Conservation (phyloP, 2,329 filamentous ascomycete species). For the Emericellopsis atlantica region DNA sequence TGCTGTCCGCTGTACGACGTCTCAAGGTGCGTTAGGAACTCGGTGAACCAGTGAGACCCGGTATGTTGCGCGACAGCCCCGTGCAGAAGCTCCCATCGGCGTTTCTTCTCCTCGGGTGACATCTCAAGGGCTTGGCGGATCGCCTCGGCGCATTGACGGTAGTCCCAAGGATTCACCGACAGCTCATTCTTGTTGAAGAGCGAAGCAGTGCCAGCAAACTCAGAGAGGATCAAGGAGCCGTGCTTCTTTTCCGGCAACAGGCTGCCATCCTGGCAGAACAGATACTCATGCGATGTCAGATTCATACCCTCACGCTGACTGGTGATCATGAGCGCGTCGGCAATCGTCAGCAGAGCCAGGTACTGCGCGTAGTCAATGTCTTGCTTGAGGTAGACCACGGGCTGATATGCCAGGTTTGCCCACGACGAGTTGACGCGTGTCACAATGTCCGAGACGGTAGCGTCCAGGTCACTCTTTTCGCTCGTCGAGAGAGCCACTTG, state of each 20-base stretch:
- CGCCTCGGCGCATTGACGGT: constrained; percentile 73
- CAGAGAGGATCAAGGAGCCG: constrained; percentile 81
- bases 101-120: constrained; percentile 57
- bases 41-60: constrained; percentile 74
- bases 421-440: constrained; percentile 86
- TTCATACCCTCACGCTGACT: constrained; percentile 97
- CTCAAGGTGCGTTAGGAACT: constrained; percentile 58
- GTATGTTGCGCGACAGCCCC: constrained; percentile 68
- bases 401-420: constrained; percentile 84
- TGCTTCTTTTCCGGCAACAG: constrained; percentile 60
- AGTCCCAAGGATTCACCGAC: constrained; percentile 91
- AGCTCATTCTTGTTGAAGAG: constrained; percentile 73
- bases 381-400: constrained; percentile 86
- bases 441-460: constrained; percentile 84
- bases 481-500: constrained; percentile 88
- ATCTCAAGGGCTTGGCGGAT: constrained; percentile 79
- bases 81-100: constrained; percentile 63
- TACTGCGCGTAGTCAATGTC: constrained; percentile 91
- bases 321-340: constrained; percentile 87
- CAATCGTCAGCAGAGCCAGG: constrained; percentile 78
- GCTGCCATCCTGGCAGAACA: constrained; percentile 82
- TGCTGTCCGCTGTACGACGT: constrained; percentile 75
- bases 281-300: constrained; percentile 84
- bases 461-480: constrained; percentile 77
- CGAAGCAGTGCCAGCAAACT: constrained; percentile 86